Evolutionary conservation across 441 rosid genomes (phyloP), one percentile per base, ranked within the genome.

Genomic region (Eruca vesicaria): DNA sequence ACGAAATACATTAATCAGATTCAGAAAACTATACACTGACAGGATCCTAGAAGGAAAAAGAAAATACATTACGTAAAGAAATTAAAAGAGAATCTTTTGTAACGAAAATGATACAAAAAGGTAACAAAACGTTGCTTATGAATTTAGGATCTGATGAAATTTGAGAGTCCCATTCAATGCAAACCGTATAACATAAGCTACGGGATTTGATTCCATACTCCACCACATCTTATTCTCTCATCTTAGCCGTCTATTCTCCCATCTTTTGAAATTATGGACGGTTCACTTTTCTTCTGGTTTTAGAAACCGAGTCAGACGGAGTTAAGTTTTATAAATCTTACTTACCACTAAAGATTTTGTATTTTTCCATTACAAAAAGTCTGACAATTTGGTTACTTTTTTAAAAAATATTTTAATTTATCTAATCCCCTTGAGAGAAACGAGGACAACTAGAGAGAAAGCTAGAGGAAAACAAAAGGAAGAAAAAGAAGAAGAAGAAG

Each of bases 101-200:
- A 29, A 56, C 20, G 53, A 76, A 70, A 56, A 69, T 21, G 71
- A 69, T 38, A 69, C 3, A 16, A 52, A 68, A 59, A 76, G 41
- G 70, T 9, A 14, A 33, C 14, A 12, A 35, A 63, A 75, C 45
- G 64, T 75, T 62, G 57, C 26, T 28, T 8, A 45, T 21, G 23
- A 31, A 69, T 76, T 31, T 69, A 69, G 71, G 71, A 76, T 76
- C 75, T 76, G 75, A 56, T 69, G 75, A 76, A 9, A 69, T 1
- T 16, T 43, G 79, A 76, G 43, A 76, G 71, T 69, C 70, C 29
- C 75, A 76, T 76, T 76, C 58, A 70, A 71, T 71, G 73, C 64
- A 45, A 66, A 78, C 59, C 69, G 73, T 66, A 72, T 71, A 77
- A 77, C 68, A 53, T 78, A 78, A 78, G 73, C 73, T 7, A 66